Base-by-base conservation (phyloP, 1,284 basidiomycete genomes). In the Quambalaria eucalypti region DNA sequence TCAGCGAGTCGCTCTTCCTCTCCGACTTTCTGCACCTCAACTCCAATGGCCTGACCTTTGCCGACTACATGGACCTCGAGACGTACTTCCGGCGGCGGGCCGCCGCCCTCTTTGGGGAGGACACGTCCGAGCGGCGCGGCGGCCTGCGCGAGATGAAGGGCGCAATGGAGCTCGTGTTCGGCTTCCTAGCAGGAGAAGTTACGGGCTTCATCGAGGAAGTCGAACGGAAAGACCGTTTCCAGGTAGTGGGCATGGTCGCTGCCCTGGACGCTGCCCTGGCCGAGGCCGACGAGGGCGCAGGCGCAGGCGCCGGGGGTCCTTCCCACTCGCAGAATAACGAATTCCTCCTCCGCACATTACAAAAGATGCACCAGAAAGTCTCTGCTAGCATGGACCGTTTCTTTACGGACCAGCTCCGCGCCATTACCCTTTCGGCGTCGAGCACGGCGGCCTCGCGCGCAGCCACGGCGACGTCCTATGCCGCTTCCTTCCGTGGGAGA, bases 141-240 rank as follows among this genome's bases (percentile, higher is more conserved):
- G 62, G 66, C 2, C 49, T 69, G 39, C 53, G 65, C 16, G 67
- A 69, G 50, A 71, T 75, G 70, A 62, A 65, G 40, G 59, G 56
- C 2, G 89, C 90, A 19, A 84, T 97, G 85, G 92, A 97, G 64
- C 79, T 95, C 48, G 90, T 97, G 56, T 98, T 97, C 76, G 89
- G 90, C 7, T 97, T 93, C 78, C 78, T 98, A 19, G 85, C 87
- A 3, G 80, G 81, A 1, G 90, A 95, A 72, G 66, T 95, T 58
- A 90, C 89, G 76, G 77, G 80, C 7, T 96, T 90, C 86, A 80
- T 90, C 12, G 91, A 96, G 64, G 80, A 78, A 16, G 86, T 87
- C 0, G 74, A 92, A 47, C 80, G 82, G 29, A 85, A 83, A 66
- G 91, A 95, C 72, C 80, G 78, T 33, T 21, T 38, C 36, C 68